Evolutionary conservation across 331 rosid species (phyloP).

Genomic region (Quercus lobata): DNA sequence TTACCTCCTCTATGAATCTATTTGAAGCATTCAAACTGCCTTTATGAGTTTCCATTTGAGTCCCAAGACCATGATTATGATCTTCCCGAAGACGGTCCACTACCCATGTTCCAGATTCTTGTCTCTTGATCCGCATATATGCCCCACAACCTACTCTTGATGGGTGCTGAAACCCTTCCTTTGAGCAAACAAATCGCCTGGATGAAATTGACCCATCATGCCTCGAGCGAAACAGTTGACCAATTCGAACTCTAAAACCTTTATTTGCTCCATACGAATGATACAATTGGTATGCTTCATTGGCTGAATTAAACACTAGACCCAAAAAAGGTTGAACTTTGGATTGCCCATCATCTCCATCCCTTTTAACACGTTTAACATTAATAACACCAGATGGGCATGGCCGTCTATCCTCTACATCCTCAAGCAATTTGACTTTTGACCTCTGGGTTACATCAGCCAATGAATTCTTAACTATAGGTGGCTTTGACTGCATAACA

Average conservation of each 20-base stretch:
- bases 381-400: conserved; percentile 55
- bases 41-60: conserved; percentile 40
- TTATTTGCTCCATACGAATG: conserved; percentile 59
- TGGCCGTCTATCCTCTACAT: conserved; percentile 40
- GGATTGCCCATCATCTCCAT: conserved; percentile 45
- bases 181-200: conserved; percentile 92
- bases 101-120: conserved; percentile 79
- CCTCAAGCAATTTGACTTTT: conserved; percentile 47
- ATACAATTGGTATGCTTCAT: conserved; percentile 84
- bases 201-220: conserved; percentile 77
- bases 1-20: conserved; percentile 57
- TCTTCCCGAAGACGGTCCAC: conserved; percentile 83
- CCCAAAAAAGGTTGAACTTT: conserved; percentile 63
- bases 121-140: conserved; percentile 85
- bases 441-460: conserved; percentile 44
- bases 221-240: conserved; percentile 92
- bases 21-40: conserved; percentile 47
- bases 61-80: conserved; percentile 75
- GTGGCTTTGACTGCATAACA: conserved; percentile 31
- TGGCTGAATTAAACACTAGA: conserved; percentile 75
- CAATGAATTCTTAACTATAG: conserved; percentile 26
- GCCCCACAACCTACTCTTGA: conserved; percentile 95
- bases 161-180: conserved; percentile 97
- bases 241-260: conserved; percentile 84
- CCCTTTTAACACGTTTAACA: conserved; percentile 56